Evolutionary conservation across 345 rosid species (phyloP), one percentile per base, ranked within the genome.

Genomic region (Punica granatum): DNA sequence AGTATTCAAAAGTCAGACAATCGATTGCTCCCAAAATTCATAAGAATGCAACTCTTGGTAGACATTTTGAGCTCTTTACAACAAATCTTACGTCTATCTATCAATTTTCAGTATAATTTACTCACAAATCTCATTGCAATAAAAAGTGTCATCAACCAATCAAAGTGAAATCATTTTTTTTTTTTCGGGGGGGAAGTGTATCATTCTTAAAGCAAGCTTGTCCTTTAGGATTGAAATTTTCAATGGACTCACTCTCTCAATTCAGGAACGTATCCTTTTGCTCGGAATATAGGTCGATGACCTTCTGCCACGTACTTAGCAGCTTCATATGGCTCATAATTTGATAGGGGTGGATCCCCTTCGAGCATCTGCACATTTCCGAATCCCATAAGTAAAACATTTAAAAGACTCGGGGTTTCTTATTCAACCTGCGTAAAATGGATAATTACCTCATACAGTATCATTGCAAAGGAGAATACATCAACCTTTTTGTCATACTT

Each of bases 401-500:
- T 33, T 56, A 76, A 53, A 34, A 63, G 66, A 60, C 54, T 44
- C 34, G 32, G n/a, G 18, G 48, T 37, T 44, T 66, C 44, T 42
- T 60, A 28, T 26, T 56, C 14, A 28, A 56, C 26, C 33, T 10
- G 31, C 26, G 61, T 56, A 30, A 68, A 67, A 23, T 63, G 66
- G 69, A 43, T 66, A 34, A 8, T 74, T 86, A 94, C 96, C 97
- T 94, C 95, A 62, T 83, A 91, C 26, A 94, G 88, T 70, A 94
- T 94, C 99, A 94, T 94, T 30, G 90, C 99, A 66, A 94, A 94
- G 28, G 97, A 94, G 85, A 91, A 94, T 74, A 94, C 99, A 69
- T 94, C 99, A 63, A 94, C 99, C 80, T 91, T 94, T 85, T 94
- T 94, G 82, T 94, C 99, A 10, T 91, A 94, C 86, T 78, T 91